Evolutionary conservation across 306 rosid genomes (phyloP).

Genomic region (Sphenostylis stenocarpa): DNA sequence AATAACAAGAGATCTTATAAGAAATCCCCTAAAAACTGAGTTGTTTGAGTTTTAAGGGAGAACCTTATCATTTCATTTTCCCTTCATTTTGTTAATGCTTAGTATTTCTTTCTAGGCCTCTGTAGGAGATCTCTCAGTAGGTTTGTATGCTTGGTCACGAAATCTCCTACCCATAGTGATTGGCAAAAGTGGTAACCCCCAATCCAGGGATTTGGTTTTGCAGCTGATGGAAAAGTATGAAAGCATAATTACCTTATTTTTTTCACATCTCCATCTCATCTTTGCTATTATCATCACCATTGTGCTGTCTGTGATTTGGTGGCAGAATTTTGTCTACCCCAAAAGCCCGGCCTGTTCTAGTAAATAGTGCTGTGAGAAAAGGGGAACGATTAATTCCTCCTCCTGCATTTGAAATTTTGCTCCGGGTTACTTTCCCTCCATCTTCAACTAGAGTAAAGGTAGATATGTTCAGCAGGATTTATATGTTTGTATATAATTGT

Average conservation of each 20-base stretch:
- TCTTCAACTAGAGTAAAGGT: conserved; percentile 87
- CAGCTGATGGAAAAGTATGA: conserved; percentile 86
- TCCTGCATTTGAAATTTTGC: conserved; percentile 66
- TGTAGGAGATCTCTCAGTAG: conserved; percentile 78
- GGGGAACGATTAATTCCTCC: conserved; percentile 92
- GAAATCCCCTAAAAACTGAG: background rate
- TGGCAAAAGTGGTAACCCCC: conserved; percentile 77
- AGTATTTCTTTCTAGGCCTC: conserved; percentile 54
- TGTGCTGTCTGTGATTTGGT: conserved; percentile 16
- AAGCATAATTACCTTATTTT: background rate
- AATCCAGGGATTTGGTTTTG: conserved; percentile 81
- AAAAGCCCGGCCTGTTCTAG: conserved; percentile 77
- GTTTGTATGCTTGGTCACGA: conserved; percentile 83
- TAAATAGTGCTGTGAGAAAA: conserved; percentile 84
- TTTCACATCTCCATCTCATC: background rate
- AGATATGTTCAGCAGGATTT: conserved; percentile 21
- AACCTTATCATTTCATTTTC: background rate
- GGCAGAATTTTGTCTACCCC: conserved; percentile 84
- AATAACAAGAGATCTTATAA: background rate
- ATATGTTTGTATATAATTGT: conserved; percentile 8
- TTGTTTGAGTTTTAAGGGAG: background rate
- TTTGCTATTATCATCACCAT: background rate
- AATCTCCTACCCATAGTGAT: conserved; percentile 73
- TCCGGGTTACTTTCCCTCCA: conserved; percentile 70
- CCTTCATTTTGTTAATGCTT: conserved; percentile 24